These are phyloP conservation scores for Annulohypoxylon moriforme DNA, from an alignment of 495 filamentous ascomycete genomes.

Conservation along the genomic window DNA sequence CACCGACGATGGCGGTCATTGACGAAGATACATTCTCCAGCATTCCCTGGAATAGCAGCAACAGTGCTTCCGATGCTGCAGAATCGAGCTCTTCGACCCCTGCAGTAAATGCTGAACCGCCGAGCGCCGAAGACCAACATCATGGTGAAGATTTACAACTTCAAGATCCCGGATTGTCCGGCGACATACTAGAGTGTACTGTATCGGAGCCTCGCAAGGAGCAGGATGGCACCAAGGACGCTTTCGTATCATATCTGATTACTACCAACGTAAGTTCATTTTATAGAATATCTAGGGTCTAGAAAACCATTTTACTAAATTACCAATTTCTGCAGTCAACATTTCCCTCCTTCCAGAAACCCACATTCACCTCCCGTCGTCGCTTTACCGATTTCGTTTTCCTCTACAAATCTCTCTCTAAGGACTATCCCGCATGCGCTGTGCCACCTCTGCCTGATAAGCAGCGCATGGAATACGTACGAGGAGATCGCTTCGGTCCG, in stretches of 20 bases:
- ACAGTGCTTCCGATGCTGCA: constrained; percentile 35
- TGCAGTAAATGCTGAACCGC: constrained; percentile 46
- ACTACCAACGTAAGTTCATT: constrained; percentile 79
- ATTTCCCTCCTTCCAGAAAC: constrained; percentile 88
- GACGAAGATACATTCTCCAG: constrained; percentile 64
- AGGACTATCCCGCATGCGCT: constrained; percentile 89
- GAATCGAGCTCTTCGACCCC: constrained; percentile 36
- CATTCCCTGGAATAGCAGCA: constrained; percentile 61
- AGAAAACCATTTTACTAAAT: background rate
- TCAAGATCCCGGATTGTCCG: constrained; percentile 75
- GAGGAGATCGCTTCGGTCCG: constrained; percentile 91
- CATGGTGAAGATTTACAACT: constrained; percentile 46
- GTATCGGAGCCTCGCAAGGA: constrained; percentile 89
- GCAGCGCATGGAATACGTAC: constrained; percentile 98
- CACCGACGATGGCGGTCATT: constrained; percentile 57
- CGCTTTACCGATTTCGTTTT: constrained; percentile 98
- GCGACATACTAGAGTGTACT: constrained; percentile 83
- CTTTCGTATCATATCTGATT: constrained; percentile 94
- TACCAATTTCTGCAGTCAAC: constrained; percentile 72
- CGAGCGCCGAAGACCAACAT: constrained; percentile 42
- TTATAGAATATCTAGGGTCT: background rate
- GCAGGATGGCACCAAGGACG: constrained; percentile 96
- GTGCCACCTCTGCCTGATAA: constrained; percentile 97
- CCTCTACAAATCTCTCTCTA: constrained; percentile 87
- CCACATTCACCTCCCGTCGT: constrained; percentile 79